Evolutionary conservation across 805 yeast species (phyloP), one percentile per base, ranked within the genome.

Genomic region (Myxozyma nipponensis): DNA sequence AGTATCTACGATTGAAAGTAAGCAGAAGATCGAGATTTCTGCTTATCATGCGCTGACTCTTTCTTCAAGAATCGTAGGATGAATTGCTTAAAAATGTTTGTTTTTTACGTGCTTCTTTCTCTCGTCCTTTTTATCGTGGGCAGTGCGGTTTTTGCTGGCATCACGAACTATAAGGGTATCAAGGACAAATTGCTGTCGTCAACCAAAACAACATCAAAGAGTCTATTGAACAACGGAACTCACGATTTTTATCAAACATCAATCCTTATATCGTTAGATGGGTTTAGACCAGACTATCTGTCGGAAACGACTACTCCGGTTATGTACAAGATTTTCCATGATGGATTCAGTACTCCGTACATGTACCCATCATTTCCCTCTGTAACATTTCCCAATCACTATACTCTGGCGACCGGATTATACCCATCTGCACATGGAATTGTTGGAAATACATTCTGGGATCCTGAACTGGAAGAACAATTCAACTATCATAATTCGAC

Each of bases 291-390:
- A 2, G 91, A 86, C 62, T 85, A 88, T 64, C 78, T 90, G 10
- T 80, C 83, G 2, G 60, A 76, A 4, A 69, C 72, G 18, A 62
- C 74, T 26, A 90, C 96, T 0, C 98, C 98, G 0, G 72, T 79
- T 34, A 63, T 90, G 64, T 82, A 84, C 62, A 66, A 72, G 7
- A 65, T 90, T 65, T 56, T 22, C 40, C 45, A 35, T 13, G 32
- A 44, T 5, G 56, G 45, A 17, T 76, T 72, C 44, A 84, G 82
- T 15, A 80, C 88, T 3, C 96, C 97, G 1, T 88, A 78, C 62
- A 86, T 91, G 91, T 69, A 70, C 6, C 95, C 97, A 1, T 77
- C 88, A 1, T 88, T 89, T 64, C 97, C 97, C 3, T 79, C 95
- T 0, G 84, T 87, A 22, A 86, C 96, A 0, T 86, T 87, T 61